Conservation (phyloP, 2,329 filamentous ascomycete genomes). For the Capronia epimyces region DNA sequence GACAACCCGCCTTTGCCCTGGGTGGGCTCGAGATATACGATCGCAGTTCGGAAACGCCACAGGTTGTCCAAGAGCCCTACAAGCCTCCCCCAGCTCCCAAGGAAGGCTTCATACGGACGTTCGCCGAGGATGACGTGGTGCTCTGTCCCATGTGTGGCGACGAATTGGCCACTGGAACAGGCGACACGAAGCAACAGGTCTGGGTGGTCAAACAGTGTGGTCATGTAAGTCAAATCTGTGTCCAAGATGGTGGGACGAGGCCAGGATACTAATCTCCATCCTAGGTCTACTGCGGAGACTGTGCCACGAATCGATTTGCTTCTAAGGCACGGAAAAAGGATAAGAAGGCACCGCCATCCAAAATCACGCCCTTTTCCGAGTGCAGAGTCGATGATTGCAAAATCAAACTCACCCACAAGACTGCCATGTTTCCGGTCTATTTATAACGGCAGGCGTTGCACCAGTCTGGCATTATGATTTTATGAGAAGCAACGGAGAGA, state of each 20-base stretch:
- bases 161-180: constrained; percentile 70
- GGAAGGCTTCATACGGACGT: constrained; percentile 75
- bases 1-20: constrained; percentile 40
- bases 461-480: too few species aligned
- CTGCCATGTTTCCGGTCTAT: constrained; percentile 45
- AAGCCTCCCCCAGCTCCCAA: constrained; percentile 60
- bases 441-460: constrained; percentile 31
- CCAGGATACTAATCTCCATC: constrained; percentile 7
- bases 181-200: constrained; percentile 69
- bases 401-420: constrained; percentile 37
- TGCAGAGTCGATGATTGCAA: constrained; percentile 43
- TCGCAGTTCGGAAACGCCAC: constrained; percentile 25
- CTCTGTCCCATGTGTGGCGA: constrained; percentile 82
- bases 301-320: constrained; percentile 38
- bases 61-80: constrained; percentile 38
- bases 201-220: constrained; percentile 90
- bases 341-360: constrained; percentile 26
- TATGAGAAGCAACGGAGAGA: too few species aligned
- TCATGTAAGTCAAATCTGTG: constrained; percentile 59
- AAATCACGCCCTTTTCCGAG: constrained; percentile 39
- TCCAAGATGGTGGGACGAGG: constrained; percentile 3
- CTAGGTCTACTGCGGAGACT: constrained; percentile 48
- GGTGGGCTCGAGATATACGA: constrained; percentile 23
- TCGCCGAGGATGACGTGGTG: constrained; percentile 64
- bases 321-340: constrained; percentile 32